Base-by-base conservation (phyloP, 176 grass and related monocot genomes). In the Oryza nivara region DNA sequence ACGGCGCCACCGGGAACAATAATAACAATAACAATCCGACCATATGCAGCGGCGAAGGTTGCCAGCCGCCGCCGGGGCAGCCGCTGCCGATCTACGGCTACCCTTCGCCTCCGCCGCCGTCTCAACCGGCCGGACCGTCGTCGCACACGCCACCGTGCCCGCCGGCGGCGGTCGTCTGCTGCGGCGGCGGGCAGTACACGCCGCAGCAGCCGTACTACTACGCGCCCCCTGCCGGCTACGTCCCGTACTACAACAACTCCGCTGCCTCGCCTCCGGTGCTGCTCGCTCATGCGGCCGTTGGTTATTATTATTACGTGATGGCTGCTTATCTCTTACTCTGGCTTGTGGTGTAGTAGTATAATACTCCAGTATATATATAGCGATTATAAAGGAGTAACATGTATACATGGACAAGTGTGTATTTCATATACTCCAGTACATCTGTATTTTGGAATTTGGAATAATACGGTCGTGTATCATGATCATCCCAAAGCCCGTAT, bases 231-330 rank as follows among this genome's bases (percentile, higher is more conserved):
- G 30, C 66, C n/a, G 65, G 72, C 32, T 86, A 89, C 34, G 12
- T 72, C 34, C 88, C 88, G 8, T 89, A 89, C 77, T 81, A 85
- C 52, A 82, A 89, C 87, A 6, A 34, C 43, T 82, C 88, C 14
- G 82, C 72, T 3, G 82, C 72, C 4, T 89, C 87, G 28, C 64
- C 78, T 13, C 56, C 49, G 5, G 63, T 63, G 40, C 70, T 63
- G 16, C 71, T 52, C 28, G 38, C 51, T 49, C 79, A 51, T 7
- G 11, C 46, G 17, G 20, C 69, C 32, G 47, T 43, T 80, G 14
- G 36, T 3, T 56, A 56, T 19, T 56, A 56, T 19, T 84, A 6
- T 48, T 72, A 76, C 22, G 16, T 82, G n/a, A 25, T 47, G 52
- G 51, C n/a, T 19, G 20, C 73, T 47, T 77, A 8, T 64, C 23